Conservation (phyloP, 2,329 filamentous ascomycete species). For the Furcasterigmium sp. region DNA sequence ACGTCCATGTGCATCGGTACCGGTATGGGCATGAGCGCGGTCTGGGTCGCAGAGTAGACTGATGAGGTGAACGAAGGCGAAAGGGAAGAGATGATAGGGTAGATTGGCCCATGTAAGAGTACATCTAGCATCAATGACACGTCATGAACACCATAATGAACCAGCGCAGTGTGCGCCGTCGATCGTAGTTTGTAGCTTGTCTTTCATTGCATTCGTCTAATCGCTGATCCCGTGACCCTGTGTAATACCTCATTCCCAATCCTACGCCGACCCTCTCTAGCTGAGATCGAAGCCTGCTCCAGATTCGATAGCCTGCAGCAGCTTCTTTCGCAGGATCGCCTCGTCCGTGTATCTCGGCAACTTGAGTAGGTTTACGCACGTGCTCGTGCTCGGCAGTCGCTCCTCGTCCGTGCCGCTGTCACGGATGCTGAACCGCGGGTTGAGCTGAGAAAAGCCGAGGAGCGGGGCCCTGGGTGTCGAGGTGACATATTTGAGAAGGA, state of each 20-base stretch:
- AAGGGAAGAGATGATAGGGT: background rate
- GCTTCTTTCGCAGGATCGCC: constrained; percentile 64
- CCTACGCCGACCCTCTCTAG: constrained; percentile 26
- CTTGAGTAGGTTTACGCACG: constrained; percentile 93
- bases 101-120: background rate
- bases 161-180: background rate
- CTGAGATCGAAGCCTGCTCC: constrained; percentile 89
- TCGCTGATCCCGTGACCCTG: background rate
- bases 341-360: constrained; percentile 73
- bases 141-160: constrained; percentile 1
- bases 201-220: background rate
- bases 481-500: constrained; percentile 93
- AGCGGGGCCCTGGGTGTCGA: constrained; percentile 87
- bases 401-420: constrained; percentile 73
- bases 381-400: constrained; percentile 86
- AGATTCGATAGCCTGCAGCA: constrained; percentile 84
- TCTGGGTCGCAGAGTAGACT: constrained; percentile 86
- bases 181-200: background rate
- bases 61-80: background rate
- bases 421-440: constrained; percentile 82
- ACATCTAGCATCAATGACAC: constrained; percentile 1
- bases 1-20: constrained; percentile 97
- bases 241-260: background rate
- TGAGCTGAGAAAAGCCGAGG: constrained; percentile 80
- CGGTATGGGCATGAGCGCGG: constrained; percentile 95